A percentile compares a stretch with the other conserved stretches of the same genome.
Evolutionary conservation across 1,284 basidiomycete species (phyloP).

Genomic region (Heterobasidion annosum): DNA sequence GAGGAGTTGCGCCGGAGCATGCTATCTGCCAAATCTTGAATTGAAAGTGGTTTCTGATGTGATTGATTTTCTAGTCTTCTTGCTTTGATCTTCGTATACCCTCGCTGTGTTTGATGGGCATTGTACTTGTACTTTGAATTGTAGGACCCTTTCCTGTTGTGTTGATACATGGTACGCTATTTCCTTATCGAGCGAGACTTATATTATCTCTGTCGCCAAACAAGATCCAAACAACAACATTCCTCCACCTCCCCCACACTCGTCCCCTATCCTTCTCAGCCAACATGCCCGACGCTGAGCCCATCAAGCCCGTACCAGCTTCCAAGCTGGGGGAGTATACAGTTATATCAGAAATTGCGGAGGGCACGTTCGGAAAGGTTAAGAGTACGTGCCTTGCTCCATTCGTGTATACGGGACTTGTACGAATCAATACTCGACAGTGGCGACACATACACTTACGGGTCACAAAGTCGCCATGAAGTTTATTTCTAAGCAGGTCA

Average conservation of each 20-base stretch:
- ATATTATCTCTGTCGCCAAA: neutral
- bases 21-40: constrained; percentile 6
- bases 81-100: neutral
- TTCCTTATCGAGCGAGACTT: neutral
- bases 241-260: neutral
- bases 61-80: neutral
- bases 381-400: constrained; percentile 53
- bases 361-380: constrained; percentile 96
- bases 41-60: neutral
- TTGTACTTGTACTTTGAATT: neutral
- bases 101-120: constrained; percentile 1
- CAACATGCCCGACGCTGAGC: constrained; percentile 9
- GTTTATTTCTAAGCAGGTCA: constrained; percentile 92
- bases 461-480: constrained; percentile 97
- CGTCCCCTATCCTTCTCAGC: neutral
- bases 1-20: constrained; percentile 34
- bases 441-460: constrained; percentile 90
- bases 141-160: neutral
- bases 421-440: constrained; percentile 31
- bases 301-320: constrained; percentile 24
- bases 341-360: constrained; percentile 68
- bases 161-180: neutral
- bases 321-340: constrained; percentile 75
- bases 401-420: constrained; percentile 4
- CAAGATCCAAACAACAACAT: neutral